Evolutionary conservation across 805 yeast species (phyloP).

Genomic region (Wickerhamomyces alni): DNA sequence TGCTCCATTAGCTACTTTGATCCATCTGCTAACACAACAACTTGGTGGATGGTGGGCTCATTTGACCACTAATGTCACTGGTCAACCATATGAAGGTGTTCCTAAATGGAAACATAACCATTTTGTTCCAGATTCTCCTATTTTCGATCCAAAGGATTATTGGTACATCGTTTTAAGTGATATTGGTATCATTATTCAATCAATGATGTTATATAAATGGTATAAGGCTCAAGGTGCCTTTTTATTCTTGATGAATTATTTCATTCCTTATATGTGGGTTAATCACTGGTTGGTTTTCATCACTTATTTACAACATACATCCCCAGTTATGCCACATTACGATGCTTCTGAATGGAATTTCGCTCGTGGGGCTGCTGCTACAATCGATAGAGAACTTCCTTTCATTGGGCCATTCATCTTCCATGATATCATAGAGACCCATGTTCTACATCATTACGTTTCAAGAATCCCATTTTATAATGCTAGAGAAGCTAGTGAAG

Average conservation of each 20-base stretch:
- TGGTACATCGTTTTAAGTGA: conserved; percentile 53
- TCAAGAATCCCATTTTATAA: conserved; percentile 85
- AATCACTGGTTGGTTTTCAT: conserved; percentile 64
- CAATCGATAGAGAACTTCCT: conserved; percentile 57
- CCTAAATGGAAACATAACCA: conserved; percentile 40
- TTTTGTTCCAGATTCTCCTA: conserved; percentile 48
- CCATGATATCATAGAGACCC: conserved; percentile 90
- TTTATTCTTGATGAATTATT: conserved; percentile 49
- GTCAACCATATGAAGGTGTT: conserved; percentile 42
- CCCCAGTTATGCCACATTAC: conserved; percentile 54
- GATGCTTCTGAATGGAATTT: conserved; percentile 52
- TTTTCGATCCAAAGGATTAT: conserved; percentile 47
- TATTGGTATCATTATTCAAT: conserved; percentile 44
- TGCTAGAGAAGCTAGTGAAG: conserved; percentile 71
- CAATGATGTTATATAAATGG: conserved; percentile 48
- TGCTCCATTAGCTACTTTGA: conserved; percentile 45
- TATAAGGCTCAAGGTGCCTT: conserved; percentile 39
- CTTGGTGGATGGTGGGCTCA: conserved; percentile 48
- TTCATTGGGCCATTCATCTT: conserved; percentile 61
- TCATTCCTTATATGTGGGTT: conserved; percentile 51
- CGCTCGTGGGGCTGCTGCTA: conserved; percentile 63
- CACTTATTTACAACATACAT: conserved; percentile 59
- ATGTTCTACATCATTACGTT: conserved; percentile 79
- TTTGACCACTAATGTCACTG: conserved; percentile 49
- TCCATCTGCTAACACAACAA: conserved; percentile 44